Base-by-base conservation (phyloP, 192 early-diverging fungal genomes). In the Linnemannia hyalina region DNA sequence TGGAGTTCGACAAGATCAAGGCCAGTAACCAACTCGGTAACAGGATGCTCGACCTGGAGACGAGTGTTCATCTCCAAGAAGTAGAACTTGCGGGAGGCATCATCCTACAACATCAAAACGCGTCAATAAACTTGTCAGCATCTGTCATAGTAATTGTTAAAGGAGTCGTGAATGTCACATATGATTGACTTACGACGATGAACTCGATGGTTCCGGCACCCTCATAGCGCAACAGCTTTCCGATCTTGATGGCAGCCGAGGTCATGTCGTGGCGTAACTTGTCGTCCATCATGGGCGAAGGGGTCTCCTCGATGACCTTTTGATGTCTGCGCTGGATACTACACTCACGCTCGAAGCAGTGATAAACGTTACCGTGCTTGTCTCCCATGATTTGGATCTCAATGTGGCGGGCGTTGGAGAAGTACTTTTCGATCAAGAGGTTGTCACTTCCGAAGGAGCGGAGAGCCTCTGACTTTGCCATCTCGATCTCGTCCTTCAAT, bases 31-130 rank as follows among this genome's bases (percentile, higher is more conserved):
- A 82, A 73, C 76, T 94, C 93, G 18, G 93, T 93, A 52, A 93
- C 90, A 29, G 91, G 91, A 63, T 94, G 93, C 81, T 94, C 93
- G 9, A 94, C 93, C 78, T 94, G 93, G 20, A 94, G 88, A 69
- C 93, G 92, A 22, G 93, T 92, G 85, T 94, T 94, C 80, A 94
- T 87, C 78, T 94, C 93, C 76, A 94, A 82, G 85, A 94, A 94
- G 88, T 93, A 94, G 70, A 90, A 94, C 70, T 90, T 82, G 23
- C 85, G 84, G 15, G 85, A 80, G 0, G 87, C 87, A 69, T 83
- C 87, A 74, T 92, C 91, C 89, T 88, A 70, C 6, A 70, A 52
- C 49, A 52, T 52, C 49, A 52, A 18, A 22, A 20, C 49, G 5
- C 3, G 18, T 22, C 1, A 52, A 6, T 52, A 20, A 4, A 18